These are phyloP conservation scores for Aspergillus niger DNA, from an alignment of 2,329 filamentous ascomycete genomes.

Conservation along the genomic window DNA sequence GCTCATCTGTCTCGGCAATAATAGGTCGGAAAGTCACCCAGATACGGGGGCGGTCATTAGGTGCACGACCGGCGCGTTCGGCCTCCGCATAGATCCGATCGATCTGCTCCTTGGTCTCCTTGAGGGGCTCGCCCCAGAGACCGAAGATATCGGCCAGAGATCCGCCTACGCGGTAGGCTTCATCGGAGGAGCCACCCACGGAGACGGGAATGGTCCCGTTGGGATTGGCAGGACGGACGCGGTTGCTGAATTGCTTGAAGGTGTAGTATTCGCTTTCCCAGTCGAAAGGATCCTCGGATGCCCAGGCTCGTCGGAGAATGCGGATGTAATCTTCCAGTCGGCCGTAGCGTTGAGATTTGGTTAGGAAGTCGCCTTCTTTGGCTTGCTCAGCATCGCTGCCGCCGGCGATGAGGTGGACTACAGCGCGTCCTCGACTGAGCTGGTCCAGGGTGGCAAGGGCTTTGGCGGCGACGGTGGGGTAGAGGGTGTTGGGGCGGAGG, in stretches of 20 bases:
- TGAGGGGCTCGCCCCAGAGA: conserved; percentile 64
- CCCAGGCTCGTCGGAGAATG: conserved; percentile 62
- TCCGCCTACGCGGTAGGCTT: conserved; percentile 62
- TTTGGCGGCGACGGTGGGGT: conserved; percentile 64
- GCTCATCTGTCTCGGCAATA: conserved; percentile 61
- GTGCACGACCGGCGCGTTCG: conserved; percentile 57
- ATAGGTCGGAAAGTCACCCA: conserved; percentile 68
- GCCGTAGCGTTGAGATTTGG: conserved; percentile 60
- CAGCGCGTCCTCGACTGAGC: conserved; percentile 58
- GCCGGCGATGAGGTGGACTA: conserved; percentile 66
- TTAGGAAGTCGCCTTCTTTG: conserved; percentile 61
- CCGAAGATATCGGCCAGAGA: conserved; percentile 64
- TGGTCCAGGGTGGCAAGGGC: conserved; percentile 64
- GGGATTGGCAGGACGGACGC: conserved; percentile 55
- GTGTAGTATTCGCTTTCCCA: conserved; percentile 63
- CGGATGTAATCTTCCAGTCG: conserved; percentile 64
- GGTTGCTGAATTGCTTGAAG: conserved; percentile 61
- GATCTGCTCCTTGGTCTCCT: conserved; percentile 65
- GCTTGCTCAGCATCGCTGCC: conserved; percentile 63
- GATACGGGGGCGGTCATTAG: conserved; percentile 58
- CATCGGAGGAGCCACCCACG: conserved; percentile 61
- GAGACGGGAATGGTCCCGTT: conserved; percentile 60
- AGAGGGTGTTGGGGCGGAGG: conserved; percentile 62
- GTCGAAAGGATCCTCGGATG: conserved; percentile 59
- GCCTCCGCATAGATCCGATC: conserved; percentile 62